Percentiles rank a stretch among this genome's conserved stretches.
Conservation (phyloP, 1,139 yeast species). For the Pichia inconspicua region DNA sequence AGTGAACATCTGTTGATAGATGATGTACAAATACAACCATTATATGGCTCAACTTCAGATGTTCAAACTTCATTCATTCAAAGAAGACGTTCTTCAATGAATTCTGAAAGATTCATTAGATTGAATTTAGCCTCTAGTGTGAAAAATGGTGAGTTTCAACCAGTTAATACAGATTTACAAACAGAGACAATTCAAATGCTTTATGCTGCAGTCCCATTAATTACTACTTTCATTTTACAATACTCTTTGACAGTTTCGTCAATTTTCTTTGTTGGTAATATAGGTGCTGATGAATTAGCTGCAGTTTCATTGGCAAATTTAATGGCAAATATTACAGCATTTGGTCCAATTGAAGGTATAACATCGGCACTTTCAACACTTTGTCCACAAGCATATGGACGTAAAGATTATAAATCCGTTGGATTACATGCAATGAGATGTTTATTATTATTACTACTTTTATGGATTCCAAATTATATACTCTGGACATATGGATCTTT, state of each 20-base stretch:
- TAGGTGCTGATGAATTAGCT: slow-evolving; percentile 69
- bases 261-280: slow-evolving; percentile 73
- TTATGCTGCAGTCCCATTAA: slow-evolving; percentile 50
- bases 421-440: slow-evolving; percentile 64
- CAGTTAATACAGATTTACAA: slow-evolving; percentile 38
- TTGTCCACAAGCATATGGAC: slow-evolving; percentile 72
- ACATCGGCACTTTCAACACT: slow-evolving; percentile 69
- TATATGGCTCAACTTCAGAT: background rate
- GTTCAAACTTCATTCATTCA: slow-evolving; percentile 19
- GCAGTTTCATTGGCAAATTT: slow-evolving; percentile 67
- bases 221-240: slow-evolving; percentile 70
- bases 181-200: slow-evolving; percentile 40
- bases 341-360: slow-evolving; percentile 68
- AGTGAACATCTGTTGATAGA: background rate
- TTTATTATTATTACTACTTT: slow-evolving; percentile 45
- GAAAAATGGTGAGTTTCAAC: slow-evolving; percentile 27
- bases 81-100: slow-evolving; percentile 21
- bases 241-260: slow-evolving; percentile 80
- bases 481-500: slow-evolving; percentile 52
- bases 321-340: slow-evolving; percentile 70
- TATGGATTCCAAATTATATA: slow-evolving; percentile 48
- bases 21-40: background rate
- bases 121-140: slow-evolving; percentile 16
- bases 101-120: slow-evolving; percentile 12
- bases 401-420: slow-evolving; percentile 52